phyloP scores from a whole-genome alignment of 768 basidiomycete species.

The Podaxis sp. region DNA sequence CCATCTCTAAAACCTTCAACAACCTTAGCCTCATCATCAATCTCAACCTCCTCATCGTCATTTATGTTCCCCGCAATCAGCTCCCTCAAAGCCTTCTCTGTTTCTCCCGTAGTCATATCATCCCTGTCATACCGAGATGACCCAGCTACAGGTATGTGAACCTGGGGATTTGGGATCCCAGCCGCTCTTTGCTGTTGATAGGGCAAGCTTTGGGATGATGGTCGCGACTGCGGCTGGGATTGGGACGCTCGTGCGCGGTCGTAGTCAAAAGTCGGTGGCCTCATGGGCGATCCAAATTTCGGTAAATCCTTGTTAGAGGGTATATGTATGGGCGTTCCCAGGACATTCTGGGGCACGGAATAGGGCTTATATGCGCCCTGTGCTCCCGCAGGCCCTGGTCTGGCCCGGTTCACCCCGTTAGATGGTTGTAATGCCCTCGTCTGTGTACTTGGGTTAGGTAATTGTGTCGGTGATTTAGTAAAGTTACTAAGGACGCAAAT shows the following conservation, averaged over 20 bases:
- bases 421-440: constrained; percentile 7
- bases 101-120: constrained; percentile 48
- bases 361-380: constrained; percentile 13
- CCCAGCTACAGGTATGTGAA: constrained; percentile 4
- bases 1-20: constrained; percentile 78
- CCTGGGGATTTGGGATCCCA: constrained; percentile 27
- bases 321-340: constrained; percentile 29
- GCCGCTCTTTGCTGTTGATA: constrained; percentile 27
- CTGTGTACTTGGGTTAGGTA: constrained; percentile 5
- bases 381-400: background rate
- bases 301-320: constrained; percentile 31
- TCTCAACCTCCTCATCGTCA: constrained; percentile 52
- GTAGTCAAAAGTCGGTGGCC: constrained; percentile 16
- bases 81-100: constrained; percentile 77
- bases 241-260: background rate
- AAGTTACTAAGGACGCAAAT: background rate
- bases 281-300: background rate
- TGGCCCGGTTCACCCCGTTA: constrained; percentile 1
- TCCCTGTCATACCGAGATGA: constrained; percentile 20
- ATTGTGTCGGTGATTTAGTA: background rate
- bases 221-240: background rate
- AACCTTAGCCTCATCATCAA: constrained; percentile 63
- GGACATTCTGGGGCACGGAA: constrained; percentile 13
- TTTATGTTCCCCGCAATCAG: constrained; percentile 68
- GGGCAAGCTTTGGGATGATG: background rate